Percentiles rank a stretch among this genome's conserved stretches.
phyloP scores from a whole-genome alignment of 2,329 filamentous ascomycete species.

The Coniella vitis region DNA sequence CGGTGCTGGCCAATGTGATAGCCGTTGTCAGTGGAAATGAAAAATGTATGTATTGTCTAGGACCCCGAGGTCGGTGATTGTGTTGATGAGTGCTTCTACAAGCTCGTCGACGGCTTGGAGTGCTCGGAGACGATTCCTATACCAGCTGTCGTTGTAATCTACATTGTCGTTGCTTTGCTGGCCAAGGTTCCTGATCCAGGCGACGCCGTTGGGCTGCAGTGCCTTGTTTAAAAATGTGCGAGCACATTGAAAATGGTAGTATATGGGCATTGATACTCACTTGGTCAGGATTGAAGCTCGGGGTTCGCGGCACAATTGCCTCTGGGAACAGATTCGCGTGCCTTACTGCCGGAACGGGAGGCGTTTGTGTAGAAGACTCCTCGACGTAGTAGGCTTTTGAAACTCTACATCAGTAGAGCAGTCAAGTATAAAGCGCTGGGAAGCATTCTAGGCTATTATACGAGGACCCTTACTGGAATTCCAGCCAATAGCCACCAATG shows the following conservation, averaged over 20 bases:
- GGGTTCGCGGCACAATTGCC: slow-evolving; percentile 51
- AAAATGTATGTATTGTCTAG: slow-evolving; percentile 7
- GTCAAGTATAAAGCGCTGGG: neutral
- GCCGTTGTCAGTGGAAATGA: slow-evolving; percentile 6
- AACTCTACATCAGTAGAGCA: slow-evolving; percentile 17
- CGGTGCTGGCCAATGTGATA: slow-evolving; percentile 7
- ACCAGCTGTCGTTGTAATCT: slow-evolving; percentile 27
- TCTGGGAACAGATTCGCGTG: slow-evolving; percentile 57
- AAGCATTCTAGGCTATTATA: neutral
- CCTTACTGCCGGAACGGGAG: slow-evolving; percentile 50
- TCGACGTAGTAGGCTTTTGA: slow-evolving; percentile 1
- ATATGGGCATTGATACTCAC: too few species aligned
- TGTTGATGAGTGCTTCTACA: slow-evolving; percentile 29
- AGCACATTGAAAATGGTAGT: too few species aligned
- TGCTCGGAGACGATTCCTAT: slow-evolving; percentile 36
- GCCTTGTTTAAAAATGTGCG: neutral
- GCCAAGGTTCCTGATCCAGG: neutral
- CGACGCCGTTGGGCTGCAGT: neutral
- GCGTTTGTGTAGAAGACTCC: slow-evolving; percentile 24
- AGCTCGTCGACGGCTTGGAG: slow-evolving; percentile 37
- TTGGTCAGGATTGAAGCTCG: slow-evolving; percentile 59
- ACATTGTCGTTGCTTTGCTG: neutral
- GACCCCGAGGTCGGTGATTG: slow-evolving; percentile 14
- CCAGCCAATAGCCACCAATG: slow-evolving; percentile 33
- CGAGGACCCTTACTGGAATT: neutral